Evolutionary conservation across 78 protist genomes (phyloP).

Genomic region (Dictyostelium brefeldianum): DNA sequence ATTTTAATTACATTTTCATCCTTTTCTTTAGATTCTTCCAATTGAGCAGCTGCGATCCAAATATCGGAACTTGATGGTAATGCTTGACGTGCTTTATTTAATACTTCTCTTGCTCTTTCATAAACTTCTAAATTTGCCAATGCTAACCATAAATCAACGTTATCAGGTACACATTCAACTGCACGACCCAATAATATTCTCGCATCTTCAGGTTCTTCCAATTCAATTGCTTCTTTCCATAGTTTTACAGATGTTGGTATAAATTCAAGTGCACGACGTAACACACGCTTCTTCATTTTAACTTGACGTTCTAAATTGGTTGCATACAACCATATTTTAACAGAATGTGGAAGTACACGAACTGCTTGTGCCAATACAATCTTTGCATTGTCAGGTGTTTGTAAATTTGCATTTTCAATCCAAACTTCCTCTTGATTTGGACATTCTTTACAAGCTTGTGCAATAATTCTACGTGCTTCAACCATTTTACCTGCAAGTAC

Average conservation of each 20-base stretch:
- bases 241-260: constrained; percentile 93
- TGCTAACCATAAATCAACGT: constrained; percentile 98
- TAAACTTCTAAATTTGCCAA: constrained; percentile 95
- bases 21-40: constrained; percentile 94
- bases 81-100: constrained; percentile 91
- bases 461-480: constrained; percentile 90
- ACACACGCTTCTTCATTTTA: constrained; percentile 82
- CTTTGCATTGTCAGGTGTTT: constrained; percentile 90
- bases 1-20: constrained; percentile 58
- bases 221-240: constrained; percentile 97
- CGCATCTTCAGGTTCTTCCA: constrained; percentile 94
- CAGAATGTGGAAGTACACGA: constrained; percentile 87
- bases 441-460: constrained; percentile 88
- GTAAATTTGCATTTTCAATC: constrained; percentile 93
- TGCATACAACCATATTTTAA: constrained; percentile 96
- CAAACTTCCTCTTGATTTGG: constrained; percentile 95
- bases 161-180: constrained; percentile 91
- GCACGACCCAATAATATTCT: constrained; percentile 93
- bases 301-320: constrained; percentile 90
- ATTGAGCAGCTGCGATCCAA: constrained; percentile 98
- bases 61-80: constrained; percentile 89
- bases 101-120: constrained; percentile 91
- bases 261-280: constrained; percentile 92
- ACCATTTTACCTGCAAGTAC: constrained; percentile 91
- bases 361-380: constrained; percentile 94